Base-by-base conservation (phyloP, 345 rosid species). In the Geranium brycei region DNA sequence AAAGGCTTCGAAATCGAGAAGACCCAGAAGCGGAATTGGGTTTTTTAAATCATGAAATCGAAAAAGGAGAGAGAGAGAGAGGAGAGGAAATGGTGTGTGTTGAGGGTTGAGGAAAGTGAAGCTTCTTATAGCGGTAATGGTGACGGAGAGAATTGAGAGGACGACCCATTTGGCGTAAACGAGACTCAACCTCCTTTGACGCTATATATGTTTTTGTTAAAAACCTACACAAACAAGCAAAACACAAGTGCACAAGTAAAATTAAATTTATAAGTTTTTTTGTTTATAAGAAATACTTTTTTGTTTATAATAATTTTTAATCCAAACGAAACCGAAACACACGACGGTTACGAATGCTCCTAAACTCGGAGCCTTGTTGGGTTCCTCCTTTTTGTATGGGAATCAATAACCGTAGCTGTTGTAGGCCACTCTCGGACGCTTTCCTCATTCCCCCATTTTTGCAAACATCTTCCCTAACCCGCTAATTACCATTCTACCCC, bases 91-190 rank as follows among this genome's bases (percentile, higher is more conserved):
- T 38, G 66, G 64, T 30, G 19, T 28, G 61, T 17, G 62, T 6
- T 17, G 47, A 19, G 6, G 66, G 31, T 10, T 38, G 53, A 38
- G 40, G 51, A 40, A 66, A 8, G 2, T 40, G 67, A 63, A 66
- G 59, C 53, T 47, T 47, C 15, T 70, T 70, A 70, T 70, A 70
- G 17, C 7, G 13, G 73, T 31, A 57, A 64, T 16, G 57, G 51
- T 51, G 60, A 66, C 62, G 71, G 68, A 67, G 77, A 73, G 41
- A 35, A 4, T 35, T 35, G 41, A 66, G 59, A 70, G 72, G 82
- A 73, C 72, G 84, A 75, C 74, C 62, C 70, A 23, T 64, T 71
- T 87, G 77, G 95, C 90, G 95, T 87, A 73, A 83, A 83, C 79
- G 0, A 83, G 76, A 87, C 91, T 87, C 91, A 75, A 87, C 12